A percentile compares a stretch with the other conserved stretches of the same genome.
These are phyloP conservation scores for Diaporthe ilicicola DNA, from an alignment of 2,329 filamentous ascomycete genomes.

Conservation along the genomic window DNA sequence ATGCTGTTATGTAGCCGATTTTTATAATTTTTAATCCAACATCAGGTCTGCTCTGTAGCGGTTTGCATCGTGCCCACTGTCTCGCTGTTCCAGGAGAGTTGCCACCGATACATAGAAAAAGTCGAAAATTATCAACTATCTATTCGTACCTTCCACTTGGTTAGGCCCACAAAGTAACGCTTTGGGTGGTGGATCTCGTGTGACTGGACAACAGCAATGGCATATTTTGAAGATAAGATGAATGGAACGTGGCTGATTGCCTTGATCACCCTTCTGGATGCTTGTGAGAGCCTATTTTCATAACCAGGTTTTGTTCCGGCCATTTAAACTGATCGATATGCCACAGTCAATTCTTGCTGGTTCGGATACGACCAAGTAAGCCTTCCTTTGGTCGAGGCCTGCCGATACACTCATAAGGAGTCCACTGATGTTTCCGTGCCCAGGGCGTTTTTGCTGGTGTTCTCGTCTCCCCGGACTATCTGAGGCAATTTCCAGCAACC, in stretches of 20 bases:
- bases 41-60: neutral
- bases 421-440: neutral
- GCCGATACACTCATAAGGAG: neutral
- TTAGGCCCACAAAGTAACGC: neutral
- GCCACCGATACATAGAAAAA: too few relatives aligned
- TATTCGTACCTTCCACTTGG: neutral
- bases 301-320: neutral
- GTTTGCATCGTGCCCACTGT: neutral
- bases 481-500: constrained; percentile 47
- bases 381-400: too few relatives aligned
- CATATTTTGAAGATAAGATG: constrained; percentile 11
- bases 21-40: neutral
- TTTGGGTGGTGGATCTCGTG: neutral
- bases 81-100: neutral
- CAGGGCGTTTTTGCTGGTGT: constrained; percentile 54
- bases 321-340: neutral
- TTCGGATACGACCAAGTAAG: constrained; percentile 34
- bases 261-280: constrained; percentile 31
- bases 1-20: neutral
- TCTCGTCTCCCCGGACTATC: constrained; percentile 50
- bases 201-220: neutral
- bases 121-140: neutral
- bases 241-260: constrained; percentile 32
- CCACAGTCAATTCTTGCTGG: constrained; percentile 32
- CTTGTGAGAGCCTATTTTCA: neutral